These are phyloP conservation scores for Talinum fruticosum DNA, from an alignment of 148 eudicot species.

Conservation along the genomic window DNA sequence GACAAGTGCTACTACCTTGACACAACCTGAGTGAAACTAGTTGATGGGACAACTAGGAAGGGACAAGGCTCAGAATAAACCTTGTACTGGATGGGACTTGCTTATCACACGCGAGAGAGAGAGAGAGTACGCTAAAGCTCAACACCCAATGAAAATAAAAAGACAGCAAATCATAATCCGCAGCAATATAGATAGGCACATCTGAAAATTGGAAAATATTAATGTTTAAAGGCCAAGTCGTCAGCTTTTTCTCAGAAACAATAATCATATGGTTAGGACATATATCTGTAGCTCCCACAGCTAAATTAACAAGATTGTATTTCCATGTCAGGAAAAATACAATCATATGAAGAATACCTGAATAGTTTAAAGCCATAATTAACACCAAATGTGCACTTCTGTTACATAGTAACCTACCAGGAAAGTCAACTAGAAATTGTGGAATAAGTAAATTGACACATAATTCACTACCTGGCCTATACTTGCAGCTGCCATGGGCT, in stretches of 20 bases:
- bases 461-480: constrained; percentile 88
- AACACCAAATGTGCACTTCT: not conserved
- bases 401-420: not conserved
- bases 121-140: not conserved
- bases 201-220: not conserved
- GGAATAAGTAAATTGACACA: not conserved
- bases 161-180: not conserved
- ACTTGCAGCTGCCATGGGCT: constrained; percentile 95
- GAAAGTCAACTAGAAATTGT: constrained; percentile 1
- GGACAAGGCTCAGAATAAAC: no score
- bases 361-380: not conserved
- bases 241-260: not conserved
- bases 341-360: not conserved
- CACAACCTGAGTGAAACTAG: no score
- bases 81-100: no score
- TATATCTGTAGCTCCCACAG: not conserved
- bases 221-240: no score
- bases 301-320: not conserved
- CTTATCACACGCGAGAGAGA: not conserved
- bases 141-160: not conserved
- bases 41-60: no score
- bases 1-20: not conserved
- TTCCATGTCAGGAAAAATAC: not conserved
- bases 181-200: not conserved
- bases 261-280: not conserved